Conservation (phyloP, 2,329 filamentous ascomycete species). For the Aureobasidium subglaciale region DNA sequence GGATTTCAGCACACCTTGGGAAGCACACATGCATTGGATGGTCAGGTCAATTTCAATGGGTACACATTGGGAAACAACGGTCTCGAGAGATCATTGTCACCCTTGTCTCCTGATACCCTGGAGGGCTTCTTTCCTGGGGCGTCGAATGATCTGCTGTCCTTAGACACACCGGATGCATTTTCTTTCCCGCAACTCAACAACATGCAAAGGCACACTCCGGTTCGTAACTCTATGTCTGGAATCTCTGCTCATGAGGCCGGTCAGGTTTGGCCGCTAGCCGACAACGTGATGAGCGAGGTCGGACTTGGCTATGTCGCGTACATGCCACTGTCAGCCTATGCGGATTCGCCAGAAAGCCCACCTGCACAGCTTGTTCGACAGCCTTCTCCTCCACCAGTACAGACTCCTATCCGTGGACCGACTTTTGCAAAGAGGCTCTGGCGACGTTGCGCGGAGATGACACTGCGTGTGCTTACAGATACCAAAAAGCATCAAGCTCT, state of each 20-base stretch:
- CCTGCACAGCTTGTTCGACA: background rate
- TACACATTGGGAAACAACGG: background rate
- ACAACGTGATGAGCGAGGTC: too few relatives aligned
- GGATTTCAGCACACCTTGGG: background rate
- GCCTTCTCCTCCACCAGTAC: background rate
- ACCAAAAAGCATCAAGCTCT: background rate
- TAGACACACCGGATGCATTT: background rate
- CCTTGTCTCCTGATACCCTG: background rate
- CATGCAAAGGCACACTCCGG: background rate
- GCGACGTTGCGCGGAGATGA: constrained; percentile 5
- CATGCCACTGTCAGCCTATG: background rate
- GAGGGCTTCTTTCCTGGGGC: background rate
- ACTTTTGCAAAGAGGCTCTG: constrained; percentile 2
- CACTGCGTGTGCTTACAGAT: background rate
- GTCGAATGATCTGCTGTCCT: background rate
- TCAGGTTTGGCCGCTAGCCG: background rate
- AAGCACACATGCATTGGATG: background rate
- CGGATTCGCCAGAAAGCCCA: background rate
- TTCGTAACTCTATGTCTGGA: too few relatives aligned
- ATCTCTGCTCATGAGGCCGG: background rate
- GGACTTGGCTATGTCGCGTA: background rate
- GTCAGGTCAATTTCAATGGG: background rate
- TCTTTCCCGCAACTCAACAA: background rate
- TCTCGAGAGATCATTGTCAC: background rate
- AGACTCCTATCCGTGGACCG: background rate